Evolutionary conservation across 2,329 filamentous ascomycete species (phyloP), one percentile per base, ranked within the genome.

Genomic region (Neospermospora avenae): DNA sequence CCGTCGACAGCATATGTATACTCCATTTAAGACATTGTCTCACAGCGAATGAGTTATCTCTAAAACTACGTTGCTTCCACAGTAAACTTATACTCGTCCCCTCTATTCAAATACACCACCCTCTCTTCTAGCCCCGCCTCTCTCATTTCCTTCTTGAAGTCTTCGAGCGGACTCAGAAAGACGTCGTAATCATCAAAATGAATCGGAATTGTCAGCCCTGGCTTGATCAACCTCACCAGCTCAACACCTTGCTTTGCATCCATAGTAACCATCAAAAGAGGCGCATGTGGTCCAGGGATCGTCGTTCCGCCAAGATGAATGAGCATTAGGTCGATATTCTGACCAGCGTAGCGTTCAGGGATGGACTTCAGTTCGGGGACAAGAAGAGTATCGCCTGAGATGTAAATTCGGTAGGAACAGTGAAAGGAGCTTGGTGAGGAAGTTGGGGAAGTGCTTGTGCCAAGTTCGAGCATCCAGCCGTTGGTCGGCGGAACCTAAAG

Each of bases 231-330:
- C 65, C 77, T 74, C 70, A 89, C 81, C 63, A 89, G 70, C 72
- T 85, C 74, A 28, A 88, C 65, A 0, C 85, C 85, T 71, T 87
- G 82, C 68, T 80, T 77, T 22, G 81, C 85, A 70, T 88, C 85
- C 85, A 89, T 89, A 0, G 85, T 88, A 2, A 88, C 82, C 85
- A 88, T 88, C 24, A 88, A 60, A 61, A 88, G 71, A 46, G 84
- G 83, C 70, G 84, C 67, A 4, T 77, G 76, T 0, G 84, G 83
- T 0, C 80, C 78, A 0, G 85, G 86, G 31, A 89, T 83, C 3
- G 84, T 88, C 0, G 85, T 88, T 2, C 85, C 85, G 20, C 85
- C 85, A 0, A 89, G 73, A 63, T 89, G 86, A 1, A 85, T 77
- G 13, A 89, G 77, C 85, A 89, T 88, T 56, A 88, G 72, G 67